Evolutionary conservation across 352 stramenopile genomes (phyloP), one percentile per base, ranked within the genome.

Genomic region (Pilasporangium apinafurcum): DNA sequence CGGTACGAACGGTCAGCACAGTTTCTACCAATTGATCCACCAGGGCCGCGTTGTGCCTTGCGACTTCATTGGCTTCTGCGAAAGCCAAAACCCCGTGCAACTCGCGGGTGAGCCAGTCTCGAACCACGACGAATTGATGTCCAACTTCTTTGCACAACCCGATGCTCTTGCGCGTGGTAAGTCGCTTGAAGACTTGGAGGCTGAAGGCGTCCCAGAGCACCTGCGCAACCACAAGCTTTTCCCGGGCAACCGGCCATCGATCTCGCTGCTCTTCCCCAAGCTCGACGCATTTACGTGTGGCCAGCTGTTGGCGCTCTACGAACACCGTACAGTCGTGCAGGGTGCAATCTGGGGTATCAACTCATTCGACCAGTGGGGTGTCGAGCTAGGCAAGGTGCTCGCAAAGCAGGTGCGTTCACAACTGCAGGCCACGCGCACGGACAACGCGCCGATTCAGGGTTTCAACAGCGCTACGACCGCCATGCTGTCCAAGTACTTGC

Each of bases 71-170:
- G 97, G 95, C 26, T 99, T 98, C 62, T 92, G 93, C 53, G 75
- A 98, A 65, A 97, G 77, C 51, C 95, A 99, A 72, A 82, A 86
- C 59, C 80, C 82, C 30, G 63, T 95, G 41, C 28, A 60, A 31
- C 66, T 91, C 37, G 67, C 66, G 0, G 70, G 71, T 24, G 79
- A 98, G 60, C 46, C 76, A 0, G 87, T 99, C 25, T 90, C 83
- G n/a, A 98, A 98, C 77, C 96, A 99, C 76, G 96, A 99, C 68
- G 96, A 99, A 73, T 86, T 99, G 51, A 99, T 99, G 96, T 95
- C 79, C 43, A 98, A 99, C 77, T 99, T 99, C 65, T 99, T 99
- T 62, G 96, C 96, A 27, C 96, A 99, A 65, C 95, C 96, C 0
- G 97, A 99, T 66, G 96, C 96, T 6, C 71, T 99, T 7, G 97